These are phyloP conservation scores for Fusarium fujikuroi DNA, from an alignment of 2,329 filamentous ascomycete species.

Conservation along the genomic window DNA sequence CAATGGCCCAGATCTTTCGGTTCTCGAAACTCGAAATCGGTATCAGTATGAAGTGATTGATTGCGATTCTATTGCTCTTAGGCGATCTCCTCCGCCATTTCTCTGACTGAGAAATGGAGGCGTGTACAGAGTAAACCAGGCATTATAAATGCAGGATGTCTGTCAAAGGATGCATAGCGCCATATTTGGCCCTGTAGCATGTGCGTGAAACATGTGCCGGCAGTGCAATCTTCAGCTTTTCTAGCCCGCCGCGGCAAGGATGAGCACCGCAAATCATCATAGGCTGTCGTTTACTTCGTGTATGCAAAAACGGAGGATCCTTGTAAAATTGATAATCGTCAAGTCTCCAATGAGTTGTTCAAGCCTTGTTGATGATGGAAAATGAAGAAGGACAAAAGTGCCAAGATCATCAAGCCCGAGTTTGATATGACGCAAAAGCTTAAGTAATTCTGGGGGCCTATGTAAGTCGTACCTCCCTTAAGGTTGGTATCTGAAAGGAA, in stretches of 20 bases:
- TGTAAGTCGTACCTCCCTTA: background rate
- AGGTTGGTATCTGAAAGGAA: background rate
- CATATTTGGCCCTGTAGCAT: constrained; percentile 35
- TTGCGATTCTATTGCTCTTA: background rate
- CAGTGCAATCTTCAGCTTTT: constrained; percentile 40
- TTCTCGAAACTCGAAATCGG: background rate
- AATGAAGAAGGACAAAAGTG: constrained; percentile 10
- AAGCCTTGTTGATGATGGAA: background rate
- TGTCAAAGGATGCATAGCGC: constrained; percentile 39
- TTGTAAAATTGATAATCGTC: constrained; percentile 31
- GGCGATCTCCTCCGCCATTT: background rate
- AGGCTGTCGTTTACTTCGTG: constrained; percentile 32
- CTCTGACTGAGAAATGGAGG: constrained; percentile 5
- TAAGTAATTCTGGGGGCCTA: background rate
- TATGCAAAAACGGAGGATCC: constrained; percentile 41
- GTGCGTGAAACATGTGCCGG: constrained; percentile 42
- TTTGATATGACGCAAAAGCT: background rate
- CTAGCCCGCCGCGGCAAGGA: constrained; percentile 32
- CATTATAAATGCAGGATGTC: constrained; percentile 29
- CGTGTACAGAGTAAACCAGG: constrained; percentile 33
- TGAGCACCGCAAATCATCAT: constrained; percentile 13
- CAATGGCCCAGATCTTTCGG: background rate
- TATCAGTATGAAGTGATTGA: background rate
- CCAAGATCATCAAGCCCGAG: background rate
- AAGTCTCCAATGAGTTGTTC: constrained; percentile 20